Base-by-base conservation (phyloP, 441 rosid genomes). In the Arabidopsis lyrata region DNA sequence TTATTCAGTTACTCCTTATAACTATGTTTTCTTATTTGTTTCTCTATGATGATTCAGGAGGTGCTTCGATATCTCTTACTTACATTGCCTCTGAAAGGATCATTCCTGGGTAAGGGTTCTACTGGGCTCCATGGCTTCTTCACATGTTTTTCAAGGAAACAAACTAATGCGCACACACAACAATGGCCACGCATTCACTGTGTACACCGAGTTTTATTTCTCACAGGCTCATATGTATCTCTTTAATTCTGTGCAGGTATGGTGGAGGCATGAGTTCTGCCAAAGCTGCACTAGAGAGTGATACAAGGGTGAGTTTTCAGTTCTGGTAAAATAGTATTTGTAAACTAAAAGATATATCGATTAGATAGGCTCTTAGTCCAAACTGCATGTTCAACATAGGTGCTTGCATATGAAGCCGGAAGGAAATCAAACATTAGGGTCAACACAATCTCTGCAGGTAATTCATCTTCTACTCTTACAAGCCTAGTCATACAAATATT, bases 201-300 rank as follows among this genome's bases (percentile, higher is more conserved):
- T 48, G 45, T 36, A 50, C 12, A 27, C 32, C 3, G 1, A 13
- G 39, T 36, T 61, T 38, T 16, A 20, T 56, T 59, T 27, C 66
- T 64, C 52, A 22, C 2, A 5, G 13, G 18, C 9, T 76, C 49
- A 73, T 66, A 68, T 39, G 22, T 36, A 55, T 74, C 57, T 66
- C 75, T 20, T 57, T 38, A 14, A 45, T 64, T 18, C 3, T 74
- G 39, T 50, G 45, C 83, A 95, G 99, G 58, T 96, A 96, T 10
- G 99, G 99, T 79, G 98, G 99, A 75, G 99, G 99, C 34, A 91
- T 96, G 98, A 96, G 97, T 80, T 93, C 99, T 50, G 98, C 99
- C 5, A 96, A 96, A 83, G 89, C 99, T 29, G 98, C 99, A 39
- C 83, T 96, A 35, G 98, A 96, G 86, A 96, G 99, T 76, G 99